These are phyloP conservation scores for Paspalum vaginatum DNA, from an alignment of 176 grass and related monocot genomes.

Conservation along the genomic window DNA sequence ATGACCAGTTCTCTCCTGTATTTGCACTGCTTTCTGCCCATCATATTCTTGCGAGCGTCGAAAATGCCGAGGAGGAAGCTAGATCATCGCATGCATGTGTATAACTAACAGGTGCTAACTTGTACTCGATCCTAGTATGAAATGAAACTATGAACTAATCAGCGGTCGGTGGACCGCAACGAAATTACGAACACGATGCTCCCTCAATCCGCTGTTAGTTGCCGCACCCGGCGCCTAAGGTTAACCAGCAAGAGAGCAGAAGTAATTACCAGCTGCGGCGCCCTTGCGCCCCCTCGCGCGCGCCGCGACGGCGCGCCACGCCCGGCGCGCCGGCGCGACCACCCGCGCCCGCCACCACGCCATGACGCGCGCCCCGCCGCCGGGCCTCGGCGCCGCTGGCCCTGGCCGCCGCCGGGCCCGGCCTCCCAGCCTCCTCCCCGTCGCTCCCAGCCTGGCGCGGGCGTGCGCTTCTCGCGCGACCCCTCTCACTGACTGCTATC, in stretches of 20 bases:
- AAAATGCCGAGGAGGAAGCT: neutral
- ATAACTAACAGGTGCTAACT: too few species aligned
- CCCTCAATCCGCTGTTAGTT: too few species aligned
- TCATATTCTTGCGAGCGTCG: neutral
- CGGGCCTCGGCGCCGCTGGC: neutral
- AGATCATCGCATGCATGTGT: too few species aligned
- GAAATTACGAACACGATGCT: too few species aligned
- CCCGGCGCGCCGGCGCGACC: constrained; percentile 60
- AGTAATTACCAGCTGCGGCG: constrained; percentile 36
- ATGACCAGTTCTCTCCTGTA: neutral
- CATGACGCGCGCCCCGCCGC: constrained; percentile 35
- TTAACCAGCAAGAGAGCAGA: too few species aligned
- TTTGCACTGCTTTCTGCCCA: neutral
- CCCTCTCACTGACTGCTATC: too few species aligned
- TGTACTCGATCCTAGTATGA: too few species aligned
- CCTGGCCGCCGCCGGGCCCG: constrained; percentile 6
- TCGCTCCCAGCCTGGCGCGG: neutral
- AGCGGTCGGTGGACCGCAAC: too few species aligned
- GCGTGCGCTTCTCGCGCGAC: too few species aligned
- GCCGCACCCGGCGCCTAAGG: too few species aligned
- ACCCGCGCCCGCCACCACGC: constrained; percentile 79
- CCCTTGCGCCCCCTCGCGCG: constrained; percentile 39
- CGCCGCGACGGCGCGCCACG: constrained; percentile 47
- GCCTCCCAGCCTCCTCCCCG: constrained; percentile 35
- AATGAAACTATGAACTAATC: too few species aligned